Base-by-base conservation (phyloP, 2,329 filamentous ascomycete genomes). In the Claviceps quebecensis region DNA sequence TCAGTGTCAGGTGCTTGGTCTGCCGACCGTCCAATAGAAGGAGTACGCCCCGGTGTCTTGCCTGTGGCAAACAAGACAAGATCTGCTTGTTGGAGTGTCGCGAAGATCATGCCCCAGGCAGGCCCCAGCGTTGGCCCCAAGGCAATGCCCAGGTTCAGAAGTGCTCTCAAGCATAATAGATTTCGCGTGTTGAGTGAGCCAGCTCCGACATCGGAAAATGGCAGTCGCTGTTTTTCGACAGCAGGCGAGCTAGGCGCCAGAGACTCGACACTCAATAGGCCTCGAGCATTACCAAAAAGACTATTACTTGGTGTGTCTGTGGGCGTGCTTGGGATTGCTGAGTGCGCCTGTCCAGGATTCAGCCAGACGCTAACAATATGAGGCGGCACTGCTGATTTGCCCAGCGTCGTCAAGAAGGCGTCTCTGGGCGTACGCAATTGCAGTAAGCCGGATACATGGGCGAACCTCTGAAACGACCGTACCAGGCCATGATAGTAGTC, bases 61-160 rank as follows among this genome's bases (percentile, higher is more conserved):
- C 75, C 75, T 14, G 75, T 80, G 11, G 79, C 76, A 51, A 83
- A 86, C 26, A 96, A 75, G 4, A 97, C 83, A 55, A 95, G 81
- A 59, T 97, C 93, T 2, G 91, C 90, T 65, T 96, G 87, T 61
- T 96, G 89, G 7, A 98, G 70, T 0, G 90, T 95, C 61, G 95
- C 90, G 1, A 98, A 76, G 16, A 98, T 75, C 53, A 98, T 97
- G 1, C 82, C 83, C 87, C 94, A 98, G 1, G 91, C 86, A 14
- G 77, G 74, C 38, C 86, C 83, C 1, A 98, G 73, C 0, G 88
- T 95, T 3, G 93, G 89, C 0, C 93, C 93, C 1, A 98, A 70
- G 2, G 93, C 93, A 60, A 97, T 98, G 2, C 93, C 93, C 3
- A 98, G 70, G 59, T 98, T 98, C n/a, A 98, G 71, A 16, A 98